A percentile compares a stretch with the other conserved stretches of the same genome.
Conservation (phyloP, 2,329 filamentous ascomycete genomes). For the Aspergillus ochraceus region DNA sequence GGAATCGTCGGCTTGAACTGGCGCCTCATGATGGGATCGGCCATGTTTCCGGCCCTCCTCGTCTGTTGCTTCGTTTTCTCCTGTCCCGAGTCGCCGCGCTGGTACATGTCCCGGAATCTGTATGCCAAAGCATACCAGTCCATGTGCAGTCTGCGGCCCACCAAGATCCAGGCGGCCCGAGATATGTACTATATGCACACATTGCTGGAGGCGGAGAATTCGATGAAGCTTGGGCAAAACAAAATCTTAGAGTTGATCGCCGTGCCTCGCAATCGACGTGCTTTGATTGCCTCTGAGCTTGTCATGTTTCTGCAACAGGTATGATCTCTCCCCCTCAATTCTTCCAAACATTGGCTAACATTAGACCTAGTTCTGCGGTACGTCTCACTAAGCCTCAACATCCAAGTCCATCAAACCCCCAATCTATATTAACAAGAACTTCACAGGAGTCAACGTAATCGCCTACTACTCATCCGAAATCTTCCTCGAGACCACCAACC, state of each 20-base stretch:
- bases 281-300: constrained; percentile 60
- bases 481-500: constrained; percentile 50
- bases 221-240: constrained; percentile 51
- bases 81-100: constrained; percentile 56
- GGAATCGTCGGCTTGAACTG: constrained; percentile 62
- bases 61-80: constrained; percentile 62
- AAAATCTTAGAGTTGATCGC: constrained; percentile 55
- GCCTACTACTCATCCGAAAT: constrained; percentile 64
- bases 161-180: constrained; percentile 46
- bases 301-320: constrained; percentile 69
- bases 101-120: constrained; percentile 48
- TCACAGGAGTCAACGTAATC: constrained; percentile 50
- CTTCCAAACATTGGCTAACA: not conserved
- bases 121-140: constrained; percentile 44
- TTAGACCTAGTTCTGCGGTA: constrained; percentile 42
- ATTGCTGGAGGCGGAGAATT: constrained; percentile 61
- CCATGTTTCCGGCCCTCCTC: constrained; percentile 61
- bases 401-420: too few species aligned
- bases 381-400: not conserved
- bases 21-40: constrained; percentile 69
- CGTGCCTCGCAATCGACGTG: constrained; percentile 62
- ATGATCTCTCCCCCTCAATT: not conserved
- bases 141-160: constrained; percentile 45
- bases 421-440: not conserved
- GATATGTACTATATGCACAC: constrained; percentile 49